Evolutionary conservation across 768 basidiomycete genomes (phyloP), one percentile per base, ranked within the genome.

Genomic region (Hemileccinum rubropunctum): DNA sequence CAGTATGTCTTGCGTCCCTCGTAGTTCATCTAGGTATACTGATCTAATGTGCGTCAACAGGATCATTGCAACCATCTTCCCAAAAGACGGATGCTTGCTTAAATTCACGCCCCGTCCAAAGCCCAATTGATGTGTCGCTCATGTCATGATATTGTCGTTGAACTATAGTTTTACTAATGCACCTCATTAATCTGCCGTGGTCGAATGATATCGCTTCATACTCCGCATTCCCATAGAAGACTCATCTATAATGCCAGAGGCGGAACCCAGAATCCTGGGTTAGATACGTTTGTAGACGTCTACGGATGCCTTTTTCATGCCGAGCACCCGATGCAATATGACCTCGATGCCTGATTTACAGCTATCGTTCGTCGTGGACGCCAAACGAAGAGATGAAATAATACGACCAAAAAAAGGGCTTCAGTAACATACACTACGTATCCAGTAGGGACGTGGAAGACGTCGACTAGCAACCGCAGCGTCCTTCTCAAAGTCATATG

Each of bases 31-130:
- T 13, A 9, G 8, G 10, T 45, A 10, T 46, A 9, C 42, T 57
- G 20, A 52, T 23, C n/a, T 33, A 2, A 33, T 40, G 13, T 15
- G 6, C 17, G 30, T 30, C 35, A 56, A 26, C 56, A 91, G 89
- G 43, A 91, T 98, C 55, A 92, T 98, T 58, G 91, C 95, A n/a
- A 97, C 93, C 18, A 71, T 98, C 37, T 99, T 99, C 82, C 97
- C 97, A 11, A 86, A 90, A 68, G 95, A 98, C 62, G 91, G 91
- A 37, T 91, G 92, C 59, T 70, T 80, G 50, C 77, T 98, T 54
- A 89, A 83, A 63, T 80, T 95, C 58, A 76, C 80, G 2, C 86
- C 91, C 27, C 81, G 86, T 45, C 50, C 68, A 20, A 66, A 48
- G 44, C 64, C 63, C 8, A 23, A 23, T 23, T 30, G 8, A 30